A percentile compares a stretch with the other conserved stretches of the same genome.
Conservation (phyloP, 2,329 filamentous ascomycete species). For the Podosphaera aphanis region DNA sequence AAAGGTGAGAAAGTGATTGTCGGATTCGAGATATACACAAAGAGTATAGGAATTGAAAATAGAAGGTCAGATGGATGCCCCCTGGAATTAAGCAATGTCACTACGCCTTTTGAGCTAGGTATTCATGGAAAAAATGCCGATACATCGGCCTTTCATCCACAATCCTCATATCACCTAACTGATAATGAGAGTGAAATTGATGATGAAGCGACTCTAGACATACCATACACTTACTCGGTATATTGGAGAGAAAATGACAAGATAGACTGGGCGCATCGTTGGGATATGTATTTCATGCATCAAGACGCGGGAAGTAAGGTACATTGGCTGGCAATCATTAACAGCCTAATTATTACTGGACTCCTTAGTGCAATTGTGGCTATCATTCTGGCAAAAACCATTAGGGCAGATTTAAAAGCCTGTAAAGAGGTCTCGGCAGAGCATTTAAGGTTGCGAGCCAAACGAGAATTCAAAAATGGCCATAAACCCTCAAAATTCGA, state of each 20-base stretch:
- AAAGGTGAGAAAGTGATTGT: constrained; percentile 59
- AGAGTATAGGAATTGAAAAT: constrained; percentile 43
- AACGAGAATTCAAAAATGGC: constrained; percentile 23
- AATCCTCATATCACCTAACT: constrained; percentile 32
- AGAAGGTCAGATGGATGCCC: constrained; percentile 45
- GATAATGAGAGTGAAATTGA: constrained; percentile 32
- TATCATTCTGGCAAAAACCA: constrained; percentile 58
- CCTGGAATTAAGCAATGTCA: constrained; percentile 35
- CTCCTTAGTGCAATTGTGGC: constrained; percentile 57
- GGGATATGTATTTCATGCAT: constrained; percentile 78
- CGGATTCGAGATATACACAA: constrained; percentile 75
- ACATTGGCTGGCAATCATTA: constrained; percentile 74
- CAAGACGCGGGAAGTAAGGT: constrained; percentile 61
- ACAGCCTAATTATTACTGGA: constrained; percentile 64
- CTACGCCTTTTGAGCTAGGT: constrained; percentile 43
- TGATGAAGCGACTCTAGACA: constrained; percentile 40
- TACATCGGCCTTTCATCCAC: constrained; percentile 27
- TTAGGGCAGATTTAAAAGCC: constrained; percentile 55
- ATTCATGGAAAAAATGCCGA: constrained; percentile 39
- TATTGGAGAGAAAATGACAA: constrained; percentile 68
- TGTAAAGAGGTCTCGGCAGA: constrained; percentile 43
- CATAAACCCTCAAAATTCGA: constrained; percentile 24
- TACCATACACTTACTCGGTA: constrained; percentile 74
- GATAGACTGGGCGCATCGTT: constrained; percentile 63
- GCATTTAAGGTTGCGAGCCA: constrained; percentile 36